Evolutionary conservation across 2,329 filamentous ascomycete genomes (phyloP).

Genomic region (Aspergillus candidus): DNA sequence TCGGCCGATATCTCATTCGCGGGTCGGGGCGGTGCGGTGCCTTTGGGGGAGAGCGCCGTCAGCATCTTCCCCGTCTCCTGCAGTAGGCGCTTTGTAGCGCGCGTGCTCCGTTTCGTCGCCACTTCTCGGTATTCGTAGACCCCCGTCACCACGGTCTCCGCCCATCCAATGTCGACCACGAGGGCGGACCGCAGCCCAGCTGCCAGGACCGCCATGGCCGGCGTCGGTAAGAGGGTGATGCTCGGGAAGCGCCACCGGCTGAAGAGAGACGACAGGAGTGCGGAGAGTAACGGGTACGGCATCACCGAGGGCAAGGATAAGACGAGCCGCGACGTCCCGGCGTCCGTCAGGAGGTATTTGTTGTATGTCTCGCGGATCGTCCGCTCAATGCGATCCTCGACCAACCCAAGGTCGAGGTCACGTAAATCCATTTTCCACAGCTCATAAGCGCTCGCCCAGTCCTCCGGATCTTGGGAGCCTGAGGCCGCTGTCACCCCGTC

Average conservation of each 20-base stretch:
- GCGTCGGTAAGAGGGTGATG: constrained; percentile 71
- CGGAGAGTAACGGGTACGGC: constrained; percentile 70
- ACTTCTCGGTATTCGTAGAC: constrained; percentile 90
- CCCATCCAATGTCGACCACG: constrained; percentile 87
- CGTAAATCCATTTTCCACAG: constrained; percentile 74
- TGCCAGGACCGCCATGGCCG: constrained; percentile 67
- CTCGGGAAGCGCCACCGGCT: constrained; percentile 71
- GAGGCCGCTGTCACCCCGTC: constrained; percentile 40
- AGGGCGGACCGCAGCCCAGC: constrained; percentile 82
- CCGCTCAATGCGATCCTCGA: constrained; percentile 82
- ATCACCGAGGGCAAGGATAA: constrained; percentile 72
- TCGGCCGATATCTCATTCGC: constrained; percentile 44
- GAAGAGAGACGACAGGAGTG: constrained; percentile 72
- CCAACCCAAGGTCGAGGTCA: constrained; percentile 66
- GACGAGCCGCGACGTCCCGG: constrained; percentile 66
- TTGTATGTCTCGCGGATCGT: constrained; percentile 74
- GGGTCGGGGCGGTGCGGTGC: constrained; percentile 24
- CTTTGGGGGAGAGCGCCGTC: constrained; percentile 17
- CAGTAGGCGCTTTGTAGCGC: constrained; percentile 67
- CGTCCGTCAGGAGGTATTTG: constrained; percentile 57
- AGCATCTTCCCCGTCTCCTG: constrained; percentile 55
- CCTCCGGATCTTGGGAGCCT: constrained; percentile 24
- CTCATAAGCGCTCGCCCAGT: constrained; percentile 51
- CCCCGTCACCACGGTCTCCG: constrained; percentile 76
- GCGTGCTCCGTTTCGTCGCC: constrained; percentile 59